Base-by-base conservation (phyloP, 1,284 basidiomycete genomes). In the Papiliotrema laurentii region DNA sequence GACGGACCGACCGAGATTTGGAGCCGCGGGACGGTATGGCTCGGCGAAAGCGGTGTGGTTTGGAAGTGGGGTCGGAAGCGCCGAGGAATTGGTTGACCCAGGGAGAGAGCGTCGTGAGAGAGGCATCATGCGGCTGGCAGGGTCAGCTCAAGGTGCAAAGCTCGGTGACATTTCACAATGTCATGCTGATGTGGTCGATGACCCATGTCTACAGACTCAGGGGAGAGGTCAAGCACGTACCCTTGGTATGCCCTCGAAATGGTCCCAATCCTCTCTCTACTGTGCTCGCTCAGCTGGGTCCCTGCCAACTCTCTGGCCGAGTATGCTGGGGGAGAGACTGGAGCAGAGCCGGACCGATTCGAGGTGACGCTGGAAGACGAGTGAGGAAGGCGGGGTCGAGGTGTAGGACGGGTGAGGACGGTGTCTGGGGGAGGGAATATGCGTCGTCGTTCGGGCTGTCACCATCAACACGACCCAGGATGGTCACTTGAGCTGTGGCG, bases 381-480 rank as follows among this genome's bases (percentile, higher is more conserved):
- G 25, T 5, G 39, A 19, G 39, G 46, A 5, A 48, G 22, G 5
- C 21, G n/a, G 25, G n/a, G 40, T 26, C 19, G 47, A 5, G 33
- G 40, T 21, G 21, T 40, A 22, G 47, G 47, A n/a, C 21, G 47
- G 19, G 39, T 37, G 34, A 49, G 40, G 47, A 49, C 30, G 9
- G 47, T 49, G 26, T 49, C 35, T n/a, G 47, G 47, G 7, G 39
- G 40, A 19, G 47, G 47, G 27, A 49, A 49, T 21, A 49, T n/a
- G 5, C 18, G 24, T 40, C 38, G 37, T 35, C 47, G 30, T 37
- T 43, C 47, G 2, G 47, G 31, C 47, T 49, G 19, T 11, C 4
- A 35, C 10, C 19, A 13, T 11, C 19, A 41, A 24, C 13, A 25
- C 14, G 19, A 24, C 19, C 39, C 10, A 26, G 9, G 18, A 37